Conservation (phyloP, 352 stramenopile genomes). For the Blastocystis hominis region DNA sequence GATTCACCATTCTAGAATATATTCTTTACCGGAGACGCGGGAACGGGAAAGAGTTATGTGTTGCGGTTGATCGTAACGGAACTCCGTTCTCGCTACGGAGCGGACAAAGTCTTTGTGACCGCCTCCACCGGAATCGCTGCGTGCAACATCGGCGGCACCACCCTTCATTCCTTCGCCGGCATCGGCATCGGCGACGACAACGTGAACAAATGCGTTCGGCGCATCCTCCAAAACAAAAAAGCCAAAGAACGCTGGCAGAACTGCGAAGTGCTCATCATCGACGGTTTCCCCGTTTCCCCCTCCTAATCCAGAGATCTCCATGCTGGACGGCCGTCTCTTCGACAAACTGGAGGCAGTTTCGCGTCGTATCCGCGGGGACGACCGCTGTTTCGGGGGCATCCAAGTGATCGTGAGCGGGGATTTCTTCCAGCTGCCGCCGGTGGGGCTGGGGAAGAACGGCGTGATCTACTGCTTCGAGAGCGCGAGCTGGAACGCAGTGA, state of each 20-base stretch:
- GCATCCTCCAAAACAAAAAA: constrained; percentile 63
- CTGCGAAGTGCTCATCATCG: constrained; percentile 74
- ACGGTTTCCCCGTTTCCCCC: constrained; percentile 60
- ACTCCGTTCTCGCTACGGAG: constrained; percentile 30
- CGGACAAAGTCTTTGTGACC: constrained; percentile 70
- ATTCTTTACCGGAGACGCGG: constrained; percentile 75
- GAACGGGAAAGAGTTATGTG: constrained; percentile 74
- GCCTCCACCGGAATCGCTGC: constrained; percentile 73
- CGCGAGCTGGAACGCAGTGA: constrained; percentile 35
- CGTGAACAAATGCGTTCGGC: constrained; percentile 48
- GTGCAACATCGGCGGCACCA: constrained; percentile 71
- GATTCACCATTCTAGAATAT: constrained; percentile 64
- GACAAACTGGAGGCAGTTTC: constrained; percentile 75
- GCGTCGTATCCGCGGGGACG: constrained; percentile 65
- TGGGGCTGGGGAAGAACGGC: constrained; percentile 63
- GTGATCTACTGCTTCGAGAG: constrained; percentile 54
- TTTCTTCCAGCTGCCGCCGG: constrained; percentile 86
- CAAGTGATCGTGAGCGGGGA: constrained; percentile 84
- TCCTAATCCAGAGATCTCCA: constrained; percentile 71
- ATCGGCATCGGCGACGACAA: constrained; percentile 66
- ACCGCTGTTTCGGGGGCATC: constrained; percentile 77
- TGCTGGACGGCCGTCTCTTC: constrained; percentile 74
- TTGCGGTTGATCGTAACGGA: constrained; percentile 66
- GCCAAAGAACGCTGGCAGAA: constrained; percentile 61
- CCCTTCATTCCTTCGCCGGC: constrained; percentile 80